These are phyloP conservation scores for Chaetoceros muelleri DNA, from an alignment of 108 stramenopile species.

Conservation along the genomic window DNA sequence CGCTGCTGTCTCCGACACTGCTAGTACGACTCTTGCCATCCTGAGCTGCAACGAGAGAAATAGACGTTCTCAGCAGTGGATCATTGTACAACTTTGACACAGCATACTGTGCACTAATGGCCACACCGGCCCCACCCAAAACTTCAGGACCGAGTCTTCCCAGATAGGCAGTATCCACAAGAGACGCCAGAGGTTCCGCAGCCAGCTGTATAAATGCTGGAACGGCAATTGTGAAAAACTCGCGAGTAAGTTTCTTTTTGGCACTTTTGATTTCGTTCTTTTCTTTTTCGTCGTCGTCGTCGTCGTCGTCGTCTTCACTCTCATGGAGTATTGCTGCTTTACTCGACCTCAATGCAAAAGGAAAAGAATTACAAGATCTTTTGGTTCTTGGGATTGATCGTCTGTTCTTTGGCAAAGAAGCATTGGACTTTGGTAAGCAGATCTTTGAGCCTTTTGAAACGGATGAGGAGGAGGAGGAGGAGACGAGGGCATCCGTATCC, in stretches of 20 bases:
- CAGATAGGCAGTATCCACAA: conserved; percentile 85
- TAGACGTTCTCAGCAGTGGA: conserved; percentile 79
- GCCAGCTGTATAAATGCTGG: conserved; percentile 85
- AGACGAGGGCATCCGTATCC: too few species aligned
- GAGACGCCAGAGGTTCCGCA: conserved; percentile 85
- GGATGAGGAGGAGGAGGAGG: too few species aligned
- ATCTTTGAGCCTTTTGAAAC: too few species aligned
- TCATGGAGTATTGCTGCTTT: too few species aligned
- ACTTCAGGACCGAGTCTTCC: conserved; percentile 76
- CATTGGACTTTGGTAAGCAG: too few species aligned
- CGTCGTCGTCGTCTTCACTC: background rate
- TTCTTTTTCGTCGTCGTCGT: conserved; percentile 4
- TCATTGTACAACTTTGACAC: conserved; percentile 87
- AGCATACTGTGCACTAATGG: conserved; percentile 86
- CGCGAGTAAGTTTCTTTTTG: conserved; percentile 42
- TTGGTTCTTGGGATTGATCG: too few species aligned
- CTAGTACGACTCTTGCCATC: conserved; percentile 52
- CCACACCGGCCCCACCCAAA: conserved; percentile 87
- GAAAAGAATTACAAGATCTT: too few species aligned
- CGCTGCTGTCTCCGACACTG: conserved; percentile 1
- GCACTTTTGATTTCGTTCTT: conserved; percentile 5
- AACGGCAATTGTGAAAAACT: conserved; percentile 75
- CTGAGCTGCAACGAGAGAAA: conserved; percentile 79
- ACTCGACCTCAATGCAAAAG: too few species aligned
- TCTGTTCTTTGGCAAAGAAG: too few species aligned